A percentile compares a stretch with the other conserved stretches of the same genome.
Conservation (phyloP, 257 asterid genomes). For the Schizonepeta tenuifolia region DNA sequence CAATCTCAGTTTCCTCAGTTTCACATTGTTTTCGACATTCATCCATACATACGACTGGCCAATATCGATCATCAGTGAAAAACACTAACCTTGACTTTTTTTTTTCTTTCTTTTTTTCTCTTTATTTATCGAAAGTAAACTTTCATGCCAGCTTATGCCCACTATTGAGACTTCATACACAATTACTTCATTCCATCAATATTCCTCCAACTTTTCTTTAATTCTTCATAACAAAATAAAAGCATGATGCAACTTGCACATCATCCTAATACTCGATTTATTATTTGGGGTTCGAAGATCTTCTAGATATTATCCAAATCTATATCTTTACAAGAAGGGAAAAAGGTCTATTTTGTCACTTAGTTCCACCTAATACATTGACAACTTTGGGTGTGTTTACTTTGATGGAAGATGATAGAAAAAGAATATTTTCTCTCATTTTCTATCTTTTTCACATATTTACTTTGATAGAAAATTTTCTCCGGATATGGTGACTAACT, state of each 20-base stretch:
- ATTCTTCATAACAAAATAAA: constrained; percentile 34
- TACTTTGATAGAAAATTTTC: too few species aligned
- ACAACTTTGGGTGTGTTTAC: too few species aligned
- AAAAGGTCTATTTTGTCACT: constrained; percentile 56
- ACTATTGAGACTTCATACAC: constrained; percentile 26
- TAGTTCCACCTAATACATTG: constrained; percentile 28
- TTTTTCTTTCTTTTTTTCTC: too few species aligned
- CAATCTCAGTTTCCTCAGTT: neutral
- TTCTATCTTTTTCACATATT: too few species aligned
- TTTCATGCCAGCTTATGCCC: constrained; percentile 37
- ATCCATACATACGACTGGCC: neutral
- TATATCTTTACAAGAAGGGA: constrained; percentile 25
- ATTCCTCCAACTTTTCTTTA: constrained; percentile 33
- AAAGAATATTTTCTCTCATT: too few species aligned
- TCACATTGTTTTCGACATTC: neutral
- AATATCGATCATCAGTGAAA: neutral
- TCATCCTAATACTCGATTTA: constrained; percentile 18
- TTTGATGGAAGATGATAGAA: too few species aligned
- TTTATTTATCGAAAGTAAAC: neutral
- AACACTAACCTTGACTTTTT: too few species aligned
- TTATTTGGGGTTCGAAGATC: constrained; percentile 36
- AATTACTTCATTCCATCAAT: constrained; percentile 24
- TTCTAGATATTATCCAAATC: constrained; percentile 47
- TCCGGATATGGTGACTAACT: too few species aligned
- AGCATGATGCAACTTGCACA: constrained; percentile 35